Base-by-base conservation (phyloP, 768 basidiomycete genomes). In the Galerina marginata region DNA sequence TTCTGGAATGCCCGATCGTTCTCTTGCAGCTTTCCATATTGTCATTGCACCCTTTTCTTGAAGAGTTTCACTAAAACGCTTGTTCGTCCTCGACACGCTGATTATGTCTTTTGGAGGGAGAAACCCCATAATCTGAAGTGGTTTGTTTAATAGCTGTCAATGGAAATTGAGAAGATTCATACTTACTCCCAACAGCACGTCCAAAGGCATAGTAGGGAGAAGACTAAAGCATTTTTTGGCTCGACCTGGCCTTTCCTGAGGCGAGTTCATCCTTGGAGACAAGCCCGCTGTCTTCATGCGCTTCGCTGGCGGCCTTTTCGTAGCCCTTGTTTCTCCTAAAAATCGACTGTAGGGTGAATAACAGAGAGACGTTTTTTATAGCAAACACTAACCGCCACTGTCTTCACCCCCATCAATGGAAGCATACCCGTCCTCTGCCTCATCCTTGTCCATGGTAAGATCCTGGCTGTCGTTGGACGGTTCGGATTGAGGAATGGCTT, bases 121-220 rank as follows among this genome's bases (percentile, higher is more conserved):
- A 10, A 40, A 29, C 6, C 53, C 20, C 10, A 72, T 66, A 15
- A 72, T 62, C 70, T 72, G 54, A 14, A 33, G 12, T 48, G 16
- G 43, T 23, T 25, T 23, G 15, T 9, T 48, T 26, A 26, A 26
- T 44, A 14, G 23, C 5, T 6, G 11, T 14, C 26, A 16, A 16
- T 7, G 42, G 51, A 11, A 39, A 36, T 16, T 38, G 15, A 16
- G 26, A 26, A 10, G 14, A 39, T 14, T 2, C 47, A 26, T 50
- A 70, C 70, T 46, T 67, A 70, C 70, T 46, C 66, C 67, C 23
- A 64, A 69, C 12, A 71, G 57, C 26, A 72, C 58, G 36, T 74
- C 72, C 47, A 74, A 20, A 4, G 72, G 72, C 67, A 74, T 69
- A 0, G 56, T 65, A 6, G 64, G 58, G 0, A 73, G 47, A 0